A percentile compares a stretch with the other conserved stretches of the same genome.
These are phyloP conservation scores for Fusarium nurragi DNA, from an alignment of 2,329 filamentous ascomycete genomes.

Conservation along the genomic window DNA sequence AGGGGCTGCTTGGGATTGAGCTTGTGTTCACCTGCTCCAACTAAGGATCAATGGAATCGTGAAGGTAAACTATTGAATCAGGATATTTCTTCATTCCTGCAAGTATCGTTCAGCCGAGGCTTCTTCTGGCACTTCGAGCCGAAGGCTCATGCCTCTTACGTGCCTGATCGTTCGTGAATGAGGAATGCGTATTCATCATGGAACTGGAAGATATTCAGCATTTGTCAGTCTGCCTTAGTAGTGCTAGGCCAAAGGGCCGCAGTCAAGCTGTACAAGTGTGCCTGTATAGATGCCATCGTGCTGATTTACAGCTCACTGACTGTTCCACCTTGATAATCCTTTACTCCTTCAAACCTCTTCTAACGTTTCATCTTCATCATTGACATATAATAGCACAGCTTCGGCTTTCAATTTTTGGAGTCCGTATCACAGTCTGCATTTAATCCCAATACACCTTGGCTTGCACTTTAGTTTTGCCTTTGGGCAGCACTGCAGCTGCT, in stretches of 20 bases:
- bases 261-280: neutral
- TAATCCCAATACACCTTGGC: slow-evolving; percentile 8
- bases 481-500: slow-evolving; percentile 28
- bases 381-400: neutral
- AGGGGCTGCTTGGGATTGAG: slow-evolving; percentile 6
- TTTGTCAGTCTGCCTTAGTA: neutral
- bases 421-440: slow-evolving; percentile 3
- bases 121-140: neutral
- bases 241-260: neutral
- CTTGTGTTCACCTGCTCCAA: slow-evolving; percentile 5
- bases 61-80: neutral
- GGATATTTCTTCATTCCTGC: slow-evolving; percentile 14
- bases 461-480: neutral
- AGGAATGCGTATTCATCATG: neutral
- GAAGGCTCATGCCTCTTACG: neutral
- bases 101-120: neutral
- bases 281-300: neutral
- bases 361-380: neutral
- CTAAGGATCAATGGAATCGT: slow-evolving; percentile 3
- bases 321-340: neutral
- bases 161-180: neutral
- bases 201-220: neutral
- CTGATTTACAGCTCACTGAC: neutral
- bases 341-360: neutral
- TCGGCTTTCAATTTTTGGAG: neutral